These are phyloP conservation scores for Pistacia vera DNA, from an alignment of 345 rosid species.

Conservation along the genomic window DNA sequence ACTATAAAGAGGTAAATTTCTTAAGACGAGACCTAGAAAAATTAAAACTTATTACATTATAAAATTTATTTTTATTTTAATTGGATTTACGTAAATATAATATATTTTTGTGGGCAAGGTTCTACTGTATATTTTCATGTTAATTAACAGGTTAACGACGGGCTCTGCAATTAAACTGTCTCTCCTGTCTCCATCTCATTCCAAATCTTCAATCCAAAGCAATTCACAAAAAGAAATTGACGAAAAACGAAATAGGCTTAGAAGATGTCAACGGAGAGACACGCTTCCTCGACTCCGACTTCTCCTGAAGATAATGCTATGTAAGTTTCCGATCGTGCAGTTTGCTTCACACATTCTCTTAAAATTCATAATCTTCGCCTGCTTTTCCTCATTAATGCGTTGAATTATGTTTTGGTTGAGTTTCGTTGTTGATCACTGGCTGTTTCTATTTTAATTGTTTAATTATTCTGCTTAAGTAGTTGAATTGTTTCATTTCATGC, in stretches of 20 bases:
- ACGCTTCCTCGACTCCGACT: slow-evolving; percentile 43
- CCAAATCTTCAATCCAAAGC: not conserved
- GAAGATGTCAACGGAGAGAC: slow-evolving; percentile 61
- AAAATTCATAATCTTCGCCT: not conserved
- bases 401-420: not conserved
- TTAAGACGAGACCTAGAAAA: no score
- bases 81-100: no score
- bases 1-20: no score
- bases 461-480: not conserved
- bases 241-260: not conserved
- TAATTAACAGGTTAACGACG: not conserved
- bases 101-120: no score
- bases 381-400: not conserved
- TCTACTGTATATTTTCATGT: not conserved
- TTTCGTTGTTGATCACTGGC: not conserved
- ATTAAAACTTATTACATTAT: no score
- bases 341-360: not conserved
- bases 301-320: slow-evolving; percentile 60
- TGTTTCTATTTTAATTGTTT: not conserved
- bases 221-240: not conserved
- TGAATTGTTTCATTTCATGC: slow-evolving; percentile 6
- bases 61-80: no score
- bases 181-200: not conserved
- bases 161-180: not conserved
- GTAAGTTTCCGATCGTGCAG: slow-evolving; percentile 36